A percentile compares a stretch with the other conserved stretches of the same genome.
Evolutionary conservation across 371 early-diverging fungal genomes (phyloP).

Genomic region (Phascolomyces articulosus): DNA sequence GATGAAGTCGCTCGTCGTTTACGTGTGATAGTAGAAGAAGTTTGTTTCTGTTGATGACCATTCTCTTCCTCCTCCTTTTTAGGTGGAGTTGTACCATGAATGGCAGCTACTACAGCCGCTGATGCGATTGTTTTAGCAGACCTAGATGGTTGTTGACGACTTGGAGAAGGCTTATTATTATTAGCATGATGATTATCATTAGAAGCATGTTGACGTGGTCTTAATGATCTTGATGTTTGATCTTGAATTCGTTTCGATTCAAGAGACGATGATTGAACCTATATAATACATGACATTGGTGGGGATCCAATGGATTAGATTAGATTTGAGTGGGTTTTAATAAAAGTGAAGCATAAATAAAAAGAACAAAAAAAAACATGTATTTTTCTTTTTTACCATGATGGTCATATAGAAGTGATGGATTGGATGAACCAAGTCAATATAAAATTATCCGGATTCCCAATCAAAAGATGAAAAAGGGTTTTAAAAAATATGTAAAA

Average conservation of each 20-base stretch:
- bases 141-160: constrained; percentile 3
- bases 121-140: constrained; percentile 5
- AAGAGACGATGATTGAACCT: constrained; percentile 4
- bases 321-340: too few species aligned
- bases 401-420: neutral
- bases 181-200: too few species aligned
- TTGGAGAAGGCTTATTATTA: neutral
- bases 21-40: neutral
- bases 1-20: neutral
- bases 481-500: too few species aligned
- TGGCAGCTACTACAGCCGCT: neutral
- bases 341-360: too few species aligned
- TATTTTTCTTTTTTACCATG: too few species aligned
- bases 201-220: neutral
- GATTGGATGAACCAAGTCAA: neutral
- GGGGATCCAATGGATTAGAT: too few species aligned
- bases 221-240: constrained; percentile 1
- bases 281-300: neutral
- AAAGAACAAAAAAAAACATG: too few species aligned
- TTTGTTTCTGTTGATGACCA: neutral
- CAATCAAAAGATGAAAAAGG: neutral
- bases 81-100: neutral
- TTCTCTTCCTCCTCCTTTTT: neutral
- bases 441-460: too few species aligned
- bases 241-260: constrained; percentile 2